Conservation (phyloP, 306 rosid genomes). For the Prosopis cineraria region DNA sequence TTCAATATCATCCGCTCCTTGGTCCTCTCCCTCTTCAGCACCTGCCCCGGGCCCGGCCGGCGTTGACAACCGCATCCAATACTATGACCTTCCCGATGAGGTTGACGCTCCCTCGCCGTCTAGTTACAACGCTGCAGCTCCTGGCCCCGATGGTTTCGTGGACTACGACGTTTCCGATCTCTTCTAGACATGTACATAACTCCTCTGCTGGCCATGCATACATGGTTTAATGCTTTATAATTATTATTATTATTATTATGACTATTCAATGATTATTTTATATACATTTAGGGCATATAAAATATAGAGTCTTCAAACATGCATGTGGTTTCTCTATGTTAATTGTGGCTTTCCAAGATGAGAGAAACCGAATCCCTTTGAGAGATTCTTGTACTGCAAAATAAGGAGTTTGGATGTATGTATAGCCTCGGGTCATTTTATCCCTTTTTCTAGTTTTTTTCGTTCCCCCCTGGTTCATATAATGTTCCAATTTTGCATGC, state of each 20-base stretch:
- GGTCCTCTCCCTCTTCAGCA: not conserved
- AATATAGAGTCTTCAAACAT: too few species aligned
- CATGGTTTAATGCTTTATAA: too few species aligned
- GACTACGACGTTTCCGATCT: not conserved
- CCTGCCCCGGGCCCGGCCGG: not conserved
- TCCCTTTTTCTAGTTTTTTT: too few species aligned
- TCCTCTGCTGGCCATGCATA: too few species aligned
- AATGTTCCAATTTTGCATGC: too few species aligned
- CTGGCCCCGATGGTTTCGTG: not conserved
- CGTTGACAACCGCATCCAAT: not conserved
- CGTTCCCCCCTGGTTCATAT: too few species aligned
- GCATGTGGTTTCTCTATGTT: too few species aligned
- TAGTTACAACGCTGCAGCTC: not conserved
- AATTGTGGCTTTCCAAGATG: not conserved
- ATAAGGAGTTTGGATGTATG: not conserved
- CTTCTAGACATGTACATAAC: too few species aligned
- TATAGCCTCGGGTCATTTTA: not conserved
- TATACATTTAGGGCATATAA: too few species aligned
- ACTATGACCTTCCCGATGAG: not conserved
- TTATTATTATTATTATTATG: too few species aligned
- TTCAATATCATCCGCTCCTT: not conserved
- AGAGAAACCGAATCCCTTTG: not conserved
- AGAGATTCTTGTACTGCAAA: not conserved
- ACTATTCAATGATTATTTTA: too few species aligned
- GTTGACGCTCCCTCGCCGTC: not conserved